Conservation (phyloP, 2,329 filamentous ascomycete genomes). For the Venturia effusa region DNA sequence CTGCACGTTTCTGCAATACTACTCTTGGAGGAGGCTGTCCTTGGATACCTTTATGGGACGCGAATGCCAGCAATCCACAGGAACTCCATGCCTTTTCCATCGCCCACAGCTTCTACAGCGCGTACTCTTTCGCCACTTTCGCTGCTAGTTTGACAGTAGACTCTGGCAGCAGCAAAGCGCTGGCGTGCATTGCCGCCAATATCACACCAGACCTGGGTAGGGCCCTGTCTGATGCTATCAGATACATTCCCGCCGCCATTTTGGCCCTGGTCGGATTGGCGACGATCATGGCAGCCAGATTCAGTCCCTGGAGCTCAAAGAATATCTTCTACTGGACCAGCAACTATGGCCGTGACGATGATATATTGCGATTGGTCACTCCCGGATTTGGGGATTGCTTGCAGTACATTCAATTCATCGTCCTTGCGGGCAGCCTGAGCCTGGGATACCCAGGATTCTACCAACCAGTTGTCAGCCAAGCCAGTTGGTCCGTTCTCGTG, state of each 20-base stretch:
- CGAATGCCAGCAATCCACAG: constrained; percentile 39
- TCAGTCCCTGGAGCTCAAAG: constrained; percentile 85
- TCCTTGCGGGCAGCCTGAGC: constrained; percentile 75
- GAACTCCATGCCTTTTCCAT: constrained; percentile 63
- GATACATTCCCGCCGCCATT: constrained; percentile 67
- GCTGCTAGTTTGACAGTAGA: constrained; percentile 61
- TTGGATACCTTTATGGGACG: constrained; percentile 59
- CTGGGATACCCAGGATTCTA: constrained; percentile 90
- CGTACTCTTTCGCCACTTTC: constrained; percentile 79
- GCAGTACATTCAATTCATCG: constrained; percentile 91
- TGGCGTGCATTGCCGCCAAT: constrained; percentile 69
- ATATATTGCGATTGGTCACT: constrained; percentile 82
- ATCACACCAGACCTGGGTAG: constrained; percentile 74
- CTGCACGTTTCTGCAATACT: constrained; percentile 55
- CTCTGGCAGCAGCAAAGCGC: constrained; percentile 4
- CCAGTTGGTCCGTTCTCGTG: constrained; percentile 79
- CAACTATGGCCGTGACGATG: constrained; percentile 90
- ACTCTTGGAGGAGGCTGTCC: constrained; percentile 55
- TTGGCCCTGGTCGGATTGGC: constrained; percentile 71
- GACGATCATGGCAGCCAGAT: constrained; percentile 74
- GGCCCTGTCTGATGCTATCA: constrained; percentile 55
- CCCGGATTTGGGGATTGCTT: constrained; percentile 94
- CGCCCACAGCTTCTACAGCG: constrained; percentile 63
- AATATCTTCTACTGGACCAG: constrained; percentile 95
- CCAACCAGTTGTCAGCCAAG: constrained; percentile 80